Conservation (phyloP, 257 asterid genomes). For the Solanum chmielewskii region DNA sequence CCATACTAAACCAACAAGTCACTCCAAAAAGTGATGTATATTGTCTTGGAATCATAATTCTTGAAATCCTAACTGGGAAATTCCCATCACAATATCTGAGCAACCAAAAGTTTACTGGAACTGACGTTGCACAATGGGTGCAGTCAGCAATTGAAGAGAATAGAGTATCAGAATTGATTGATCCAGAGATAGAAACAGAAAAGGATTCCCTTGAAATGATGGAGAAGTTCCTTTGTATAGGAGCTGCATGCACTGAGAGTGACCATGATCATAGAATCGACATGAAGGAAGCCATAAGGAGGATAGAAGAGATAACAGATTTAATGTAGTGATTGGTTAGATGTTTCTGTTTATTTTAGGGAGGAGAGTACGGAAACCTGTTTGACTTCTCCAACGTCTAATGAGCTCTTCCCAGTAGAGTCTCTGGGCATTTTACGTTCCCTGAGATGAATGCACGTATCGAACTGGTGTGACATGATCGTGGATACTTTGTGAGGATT, state of each 20-base stretch:
- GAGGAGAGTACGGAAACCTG: neutral
- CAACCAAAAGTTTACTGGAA: conserved; percentile 65
- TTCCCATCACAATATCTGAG: conserved; percentile 74
- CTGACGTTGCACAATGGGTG: conserved; percentile 66
- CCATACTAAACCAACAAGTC: conserved; percentile 34
- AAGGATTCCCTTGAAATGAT: conserved; percentile 23
- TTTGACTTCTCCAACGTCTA: neutral
- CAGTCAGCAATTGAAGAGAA: conserved; percentile 31
- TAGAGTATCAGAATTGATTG: conserved; percentile 44
- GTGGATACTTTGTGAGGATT: neutral
- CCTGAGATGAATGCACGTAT: neutral
- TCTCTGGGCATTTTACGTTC: neutral
- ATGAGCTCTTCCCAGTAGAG: neutral
- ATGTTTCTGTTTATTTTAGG: neutral
- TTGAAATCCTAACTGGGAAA: conserved; percentile 64
- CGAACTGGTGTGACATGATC: neutral
- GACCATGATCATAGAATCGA: conserved; percentile 33
- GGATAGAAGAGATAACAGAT: conserved; percentile 47
- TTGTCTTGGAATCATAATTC: conserved; percentile 66
- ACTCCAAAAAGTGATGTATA: conserved; percentile 76
- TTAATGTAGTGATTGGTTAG: conserved; percentile 8
- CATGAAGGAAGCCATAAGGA: conserved; percentile 62
- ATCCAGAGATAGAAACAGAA: conserved; percentile 46
- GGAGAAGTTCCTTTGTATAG: conserved; percentile 48
- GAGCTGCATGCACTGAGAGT: conserved; percentile 50